A percentile compares a stretch with the other conserved stretches of the same genome.
These are phyloP conservation scores for Pyrenochaeta sp. DNA, from an alignment of 2,329 filamentous ascomycete species.

Conservation along the genomic window DNA sequence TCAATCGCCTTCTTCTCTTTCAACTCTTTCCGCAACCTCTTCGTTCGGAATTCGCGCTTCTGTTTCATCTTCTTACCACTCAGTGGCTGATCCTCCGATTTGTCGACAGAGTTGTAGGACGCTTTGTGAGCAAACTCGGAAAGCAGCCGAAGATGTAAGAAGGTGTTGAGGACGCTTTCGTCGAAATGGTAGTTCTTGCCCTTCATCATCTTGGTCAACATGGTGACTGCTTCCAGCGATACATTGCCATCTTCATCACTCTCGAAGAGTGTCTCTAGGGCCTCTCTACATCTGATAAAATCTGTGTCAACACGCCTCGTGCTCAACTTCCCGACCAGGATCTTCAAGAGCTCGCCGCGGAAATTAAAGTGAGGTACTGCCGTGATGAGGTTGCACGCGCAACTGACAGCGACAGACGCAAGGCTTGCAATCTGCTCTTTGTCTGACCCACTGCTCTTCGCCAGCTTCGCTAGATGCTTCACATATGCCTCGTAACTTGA, in stretches of 20 bases:
- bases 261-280: conserved; percentile 81
- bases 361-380: conserved; percentile 98
- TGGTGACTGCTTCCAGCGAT: conserved; percentile 83
- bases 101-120: conserved; percentile 79
- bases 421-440: conserved; percentile 57
- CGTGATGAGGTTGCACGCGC: conserved; percentile 80
- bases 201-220: conserved; percentile 96
- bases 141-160: conserved; percentile 86
- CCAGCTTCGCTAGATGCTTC: conserved; percentile 73
- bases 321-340: conserved; percentile 84
- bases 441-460: conserved; percentile 63
- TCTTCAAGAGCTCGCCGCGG: conserved; percentile 83
- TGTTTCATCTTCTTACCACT: conserved; percentile 70
- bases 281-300: conserved; percentile 78
- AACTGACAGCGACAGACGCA: conserved; percentile 80
- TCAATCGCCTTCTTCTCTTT: conserved; percentile 88
- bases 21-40: conserved; percentile 80
- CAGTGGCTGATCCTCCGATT: conserved; percentile 56
- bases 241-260: conserved; percentile 91
- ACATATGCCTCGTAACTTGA: conserved; percentile 86
- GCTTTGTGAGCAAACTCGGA: conserved; percentile 87
- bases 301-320: conserved; percentile 75
- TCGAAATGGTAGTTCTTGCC: conserved; percentile 82
- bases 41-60: conserved; percentile 87
- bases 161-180: conserved; percentile 87